phyloP scores from a whole-genome alignment of 768 basidiomycete genomes.

The Boletus vermiculosoides region DNA sequence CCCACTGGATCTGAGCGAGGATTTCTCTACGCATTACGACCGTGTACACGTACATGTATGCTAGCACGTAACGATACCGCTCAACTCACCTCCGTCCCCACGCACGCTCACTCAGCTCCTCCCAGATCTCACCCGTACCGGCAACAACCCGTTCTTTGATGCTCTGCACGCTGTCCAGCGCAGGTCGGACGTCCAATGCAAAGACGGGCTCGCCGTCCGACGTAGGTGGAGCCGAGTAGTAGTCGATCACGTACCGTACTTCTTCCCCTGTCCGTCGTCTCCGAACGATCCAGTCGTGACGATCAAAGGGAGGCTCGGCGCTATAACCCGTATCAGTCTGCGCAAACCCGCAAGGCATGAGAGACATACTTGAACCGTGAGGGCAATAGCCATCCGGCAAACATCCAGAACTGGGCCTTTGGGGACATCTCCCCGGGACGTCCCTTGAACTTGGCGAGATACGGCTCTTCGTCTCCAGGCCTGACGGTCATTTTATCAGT shows the following conservation, averaged over 20 bases:
- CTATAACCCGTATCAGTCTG: conserved; percentile 41
- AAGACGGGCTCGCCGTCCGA: conserved; percentile 93
- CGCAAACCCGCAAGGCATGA: background rate
- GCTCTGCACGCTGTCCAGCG: conserved; percentile 81
- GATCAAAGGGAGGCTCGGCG: conserved; percentile 91
- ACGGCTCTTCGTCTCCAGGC: conserved; percentile 53
- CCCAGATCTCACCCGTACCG: conserved; percentile 70
- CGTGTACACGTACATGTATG: conserved; percentile 6
- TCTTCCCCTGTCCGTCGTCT: conserved; percentile 76
- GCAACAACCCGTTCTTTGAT: conserved; percentile 69
- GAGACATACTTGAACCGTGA: conserved; percentile 79
- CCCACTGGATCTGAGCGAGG: background rate
- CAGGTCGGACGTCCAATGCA: conserved; percentile 92
- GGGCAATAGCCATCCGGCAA: conserved; percentile 88
- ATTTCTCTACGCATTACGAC: conserved; percentile 4
- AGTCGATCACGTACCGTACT: conserved; percentile 96
- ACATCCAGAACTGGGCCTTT: conserved; percentile 84
- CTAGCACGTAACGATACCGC: conserved; percentile 6
- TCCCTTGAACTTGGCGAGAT: conserved; percentile 84
- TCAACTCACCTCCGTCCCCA: conserved; percentile 24
- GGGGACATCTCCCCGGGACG: conserved; percentile 92
- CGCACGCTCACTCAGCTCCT: conserved; percentile 32
- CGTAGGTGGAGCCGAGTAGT: conserved; percentile 91
- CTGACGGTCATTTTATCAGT: conserved; percentile 36
- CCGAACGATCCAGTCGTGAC: conserved; percentile 96